A percentile compares a stretch with the other conserved stretches of the same genome.
phyloP scores from a whole-genome alignment of 352 stramenopile species.

The Globisporangium echinulatum region DNA sequence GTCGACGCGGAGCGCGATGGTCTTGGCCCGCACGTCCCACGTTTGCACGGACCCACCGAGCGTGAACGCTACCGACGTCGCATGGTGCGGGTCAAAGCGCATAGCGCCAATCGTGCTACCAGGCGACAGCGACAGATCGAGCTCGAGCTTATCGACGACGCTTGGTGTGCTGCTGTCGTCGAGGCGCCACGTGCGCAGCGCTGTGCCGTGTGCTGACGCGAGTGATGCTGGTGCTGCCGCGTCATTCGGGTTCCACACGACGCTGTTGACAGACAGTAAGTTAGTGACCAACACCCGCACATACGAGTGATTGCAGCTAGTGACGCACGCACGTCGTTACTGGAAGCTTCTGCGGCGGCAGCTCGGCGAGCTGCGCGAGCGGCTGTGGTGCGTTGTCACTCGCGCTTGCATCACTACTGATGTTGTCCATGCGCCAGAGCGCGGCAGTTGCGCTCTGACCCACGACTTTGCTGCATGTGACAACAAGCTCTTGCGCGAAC shows the following conservation, averaged over 20 bases:
- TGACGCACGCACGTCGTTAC: conserved; percentile 32
- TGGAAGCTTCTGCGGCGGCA: conserved; percentile 37
- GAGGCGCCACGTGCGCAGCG: conserved; percentile 53
- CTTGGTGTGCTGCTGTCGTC: conserved; percentile 19
- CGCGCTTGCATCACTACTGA: conserved; percentile 11
- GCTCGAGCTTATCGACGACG: conserved; percentile 34
- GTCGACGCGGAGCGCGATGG: conserved; percentile 34
- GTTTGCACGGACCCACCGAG: conserved; percentile 55
- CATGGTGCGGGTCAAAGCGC: conserved; percentile 83
- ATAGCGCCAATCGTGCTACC: conserved; percentile 28
- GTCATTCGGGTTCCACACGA: conserved; percentile 35
- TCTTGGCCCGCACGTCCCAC: conserved; percentile 63
- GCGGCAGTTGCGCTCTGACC: conserved; percentile 27
- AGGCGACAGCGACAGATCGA: conserved; percentile 41
- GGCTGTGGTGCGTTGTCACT: conserved; percentile 15
- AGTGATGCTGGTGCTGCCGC: conserved; percentile 17
- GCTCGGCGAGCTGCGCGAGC: conserved; percentile 24
- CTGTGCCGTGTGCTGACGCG: conserved; percentile 34
- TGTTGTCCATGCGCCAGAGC: conserved; percentile 40
- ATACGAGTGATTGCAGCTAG: neutral
- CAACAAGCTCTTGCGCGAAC: conserved; percentile 36
- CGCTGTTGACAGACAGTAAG: conserved; percentile 10
- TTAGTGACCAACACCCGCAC: neutral
- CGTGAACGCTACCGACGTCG: conserved; percentile 53
- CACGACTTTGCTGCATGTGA: conserved; percentile 44